Base-by-base conservation (phyloP, 768 basidiomycete species). In the Mycena galericulata region DNA sequence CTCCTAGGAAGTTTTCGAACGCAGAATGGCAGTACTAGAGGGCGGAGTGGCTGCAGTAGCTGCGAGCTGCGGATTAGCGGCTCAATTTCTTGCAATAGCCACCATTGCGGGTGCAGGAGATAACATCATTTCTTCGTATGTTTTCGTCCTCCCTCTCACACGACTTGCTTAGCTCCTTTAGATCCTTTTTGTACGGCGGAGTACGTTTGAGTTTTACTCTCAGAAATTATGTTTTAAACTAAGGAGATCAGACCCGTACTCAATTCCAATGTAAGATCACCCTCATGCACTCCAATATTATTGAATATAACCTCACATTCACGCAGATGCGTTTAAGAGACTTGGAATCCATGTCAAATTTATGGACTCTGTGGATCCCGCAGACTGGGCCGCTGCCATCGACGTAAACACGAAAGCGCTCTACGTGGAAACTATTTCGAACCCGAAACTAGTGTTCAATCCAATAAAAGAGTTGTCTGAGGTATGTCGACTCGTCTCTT, bases 371-470 rank as follows among this genome's bases (percentile, higher is more conserved):
- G 83, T 87, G 41, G 81, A 85, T 24, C 85, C 88, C 0, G 83
- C 78, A 17, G 82, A 77, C 2, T 88, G 89, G 67, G 79, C 76
- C 2, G 82, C 81, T 0, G 86, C 83, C 9, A 90, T 90, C 51
- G 89, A 91, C 68, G 83, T 85, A 18, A 86, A 84, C 2, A 90
- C 90, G 20, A 90, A 85, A 66, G 87, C 84, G 0, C 76, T 90
- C 27, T 89, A 77, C 72, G 82, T 88, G 9, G 89, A 91, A 75
- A 84, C 80, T 47, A 89, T 90, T 41, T 87, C 88, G 1, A 91
- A 90, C 73, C 89, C 90, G 0, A 85, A 85, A 65, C 88, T 38
- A 2, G 22, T 38, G 20, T 24, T 55, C 53, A 24, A 20, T 29
- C 34, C 32, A 24, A 55, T 55, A 4, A 36, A 4, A 20, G 53